Evolutionary conservation across 1,284 basidiomycete genomes (phyloP), one percentile per base, ranked within the genome.

Genomic region (Amylostereum chailletii): DNA sequence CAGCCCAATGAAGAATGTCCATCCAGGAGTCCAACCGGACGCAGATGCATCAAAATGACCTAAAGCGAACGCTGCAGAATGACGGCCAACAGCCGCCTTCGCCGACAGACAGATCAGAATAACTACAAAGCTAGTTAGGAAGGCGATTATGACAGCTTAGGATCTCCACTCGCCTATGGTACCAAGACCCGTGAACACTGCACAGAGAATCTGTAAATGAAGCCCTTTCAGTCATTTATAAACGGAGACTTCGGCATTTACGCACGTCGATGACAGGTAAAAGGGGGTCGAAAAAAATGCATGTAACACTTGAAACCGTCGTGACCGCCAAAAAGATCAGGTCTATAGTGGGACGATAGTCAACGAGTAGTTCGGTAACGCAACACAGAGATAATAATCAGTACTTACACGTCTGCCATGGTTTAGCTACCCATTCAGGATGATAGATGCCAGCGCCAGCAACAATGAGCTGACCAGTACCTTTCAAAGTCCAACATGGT

Each of bases 1-100:
- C 31, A 77, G 54, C 34, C 77, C 77, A 42, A 78, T 74, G 57
- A 80, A 79, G 55, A 78, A 79, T 0, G 76, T 68, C 76, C 76
- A 79, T 30, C 77, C 77, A 34, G 76, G 68, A 8, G 66, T 68
- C 77, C 77, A 79, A 7, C 77, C 78, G 5, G 77, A 76, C 34
- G 65, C 61, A 37, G 75, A 70, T 2, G 72, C 60, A 53, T 78
- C 69, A 42, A 77, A 80, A 43, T 69, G 67, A 19, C 69, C 70
- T 0, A 79, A 58, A 0, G 72, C 77, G 56, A 70, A 79, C 0
- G 67, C 62, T 1, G 68, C 71, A 3, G 76, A 63, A 48, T 65
- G 71, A 31, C 76, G 67, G 0, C 77, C 77, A 10, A 60, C 59
- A 1, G 70, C 69, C 3, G 76, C 77, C 57, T 75, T 76, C 26